phyloP scores from a whole-genome alignment of 1,284 basidiomycete species.

The Cryptococcus deneoformans region DNA sequence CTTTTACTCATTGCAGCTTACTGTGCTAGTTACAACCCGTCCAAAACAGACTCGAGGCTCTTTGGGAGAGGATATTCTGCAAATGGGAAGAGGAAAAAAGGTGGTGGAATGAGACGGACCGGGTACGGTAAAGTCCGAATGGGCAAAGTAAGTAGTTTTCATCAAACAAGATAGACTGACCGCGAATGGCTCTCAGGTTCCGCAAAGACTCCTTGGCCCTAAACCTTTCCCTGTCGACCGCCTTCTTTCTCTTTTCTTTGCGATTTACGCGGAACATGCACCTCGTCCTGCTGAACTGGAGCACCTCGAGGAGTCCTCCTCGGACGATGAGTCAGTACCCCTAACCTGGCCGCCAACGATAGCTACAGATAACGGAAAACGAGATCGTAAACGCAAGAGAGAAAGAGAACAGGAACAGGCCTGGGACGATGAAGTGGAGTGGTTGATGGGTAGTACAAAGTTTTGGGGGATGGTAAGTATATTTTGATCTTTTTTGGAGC shows the following conservation, averaged over 20 bases:
- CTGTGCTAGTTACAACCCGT: conserved; percentile 81
- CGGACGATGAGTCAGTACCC: conserved; percentile 31
- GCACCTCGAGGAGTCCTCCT: conserved; percentile 10
- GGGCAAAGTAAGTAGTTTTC: conserved; percentile 34
- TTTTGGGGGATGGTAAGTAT: conserved; percentile 41
- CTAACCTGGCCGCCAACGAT: conserved; percentile 14
- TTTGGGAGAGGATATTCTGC: conserved; percentile 66
- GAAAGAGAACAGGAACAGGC: conserved; percentile 57
- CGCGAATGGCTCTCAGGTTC: conserved; percentile 55
- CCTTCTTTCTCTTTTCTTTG: conserved; percentile 76
- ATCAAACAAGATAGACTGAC: not conserved
- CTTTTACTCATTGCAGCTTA: conserved; percentile 79
- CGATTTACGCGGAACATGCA: conserved; percentile 76
- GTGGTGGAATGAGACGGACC: conserved; percentile 49
- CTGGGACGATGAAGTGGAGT: conserved; percentile 46
- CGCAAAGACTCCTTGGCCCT: conserved; percentile 78
- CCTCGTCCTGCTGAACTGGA: conserved; percentile 46
- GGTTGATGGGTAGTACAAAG: conserved; percentile 35
- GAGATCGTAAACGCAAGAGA: conserved; percentile 64
- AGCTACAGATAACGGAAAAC: conserved; percentile 13
- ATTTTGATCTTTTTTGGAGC: not conserved
- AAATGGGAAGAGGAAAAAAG: conserved; percentile 61
- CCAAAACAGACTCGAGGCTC: conserved; percentile 74
- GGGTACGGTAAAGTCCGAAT: conserved; percentile 42
- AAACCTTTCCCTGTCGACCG: conserved; percentile 77